phyloP scores from a whole-genome alignment of 257 asterid species.

The Mentha longifolia region DNA sequence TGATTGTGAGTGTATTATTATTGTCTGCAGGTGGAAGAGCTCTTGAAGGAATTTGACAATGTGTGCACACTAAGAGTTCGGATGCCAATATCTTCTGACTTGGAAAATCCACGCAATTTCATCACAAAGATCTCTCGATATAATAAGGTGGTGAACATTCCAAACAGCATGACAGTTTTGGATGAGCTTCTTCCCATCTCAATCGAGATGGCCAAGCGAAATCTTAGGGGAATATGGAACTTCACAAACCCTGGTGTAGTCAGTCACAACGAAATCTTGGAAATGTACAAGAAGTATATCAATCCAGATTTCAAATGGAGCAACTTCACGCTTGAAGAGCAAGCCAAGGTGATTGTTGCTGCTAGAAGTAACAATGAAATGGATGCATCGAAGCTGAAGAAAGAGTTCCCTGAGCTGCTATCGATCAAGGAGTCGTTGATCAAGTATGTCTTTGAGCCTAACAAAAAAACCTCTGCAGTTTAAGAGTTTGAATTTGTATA shows the following conservation, averaged over 20 bases:
- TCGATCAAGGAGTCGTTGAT: constrained; percentile 57
- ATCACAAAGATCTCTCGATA: constrained; percentile 56
- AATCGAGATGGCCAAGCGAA: constrained; percentile 61
- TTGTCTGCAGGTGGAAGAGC: constrained; percentile 56
- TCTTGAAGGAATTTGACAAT: constrained; percentile 56
- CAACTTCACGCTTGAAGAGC: constrained; percentile 62
- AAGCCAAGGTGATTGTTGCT: constrained; percentile 64
- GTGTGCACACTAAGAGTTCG: constrained; percentile 64
- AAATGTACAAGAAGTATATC: constrained; percentile 59
- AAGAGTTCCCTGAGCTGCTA: constrained; percentile 56
- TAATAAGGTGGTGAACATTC: constrained; percentile 59
- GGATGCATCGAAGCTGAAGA: constrained; percentile 60
- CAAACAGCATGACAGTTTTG: constrained; percentile 65
- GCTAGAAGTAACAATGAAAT: constrained; percentile 60
- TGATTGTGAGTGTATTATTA: background rate
- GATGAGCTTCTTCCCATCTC: constrained; percentile 64
- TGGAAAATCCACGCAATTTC: constrained; percentile 61
- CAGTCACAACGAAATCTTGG: constrained; percentile 61
- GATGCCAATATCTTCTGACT: constrained; percentile 61
- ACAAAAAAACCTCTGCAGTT: constrained; percentile 45
- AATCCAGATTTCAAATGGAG: constrained; percentile 46
- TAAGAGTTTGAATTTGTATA: constrained; percentile 20
- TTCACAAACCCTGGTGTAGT: constrained; percentile 62
- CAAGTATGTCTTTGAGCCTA: constrained; percentile 55
- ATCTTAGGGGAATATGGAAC: constrained; percentile 58